phyloP scores from a whole-genome alignment of 306 rosid species.

The Lotus japonicus region DNA sequence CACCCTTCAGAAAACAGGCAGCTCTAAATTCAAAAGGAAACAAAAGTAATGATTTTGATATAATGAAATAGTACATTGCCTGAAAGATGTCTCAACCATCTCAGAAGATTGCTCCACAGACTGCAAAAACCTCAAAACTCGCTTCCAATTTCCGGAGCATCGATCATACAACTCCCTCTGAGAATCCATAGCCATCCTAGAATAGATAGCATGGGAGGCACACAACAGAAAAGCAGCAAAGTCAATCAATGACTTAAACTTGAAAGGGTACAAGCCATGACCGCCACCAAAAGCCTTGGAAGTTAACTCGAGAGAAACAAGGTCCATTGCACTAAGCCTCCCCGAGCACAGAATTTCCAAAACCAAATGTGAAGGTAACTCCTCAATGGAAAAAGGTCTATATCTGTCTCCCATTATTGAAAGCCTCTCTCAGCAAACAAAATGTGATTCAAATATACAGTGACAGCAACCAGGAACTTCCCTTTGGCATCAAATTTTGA shows the following conservation, averaged over 20 bases:
- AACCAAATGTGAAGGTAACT: slow-evolving; percentile 72
- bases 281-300: slow-evolving; percentile 54
- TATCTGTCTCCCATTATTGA: slow-evolving; percentile 38
- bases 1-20: slow-evolving; percentile 1
- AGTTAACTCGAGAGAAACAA: slow-evolving; percentile 71
- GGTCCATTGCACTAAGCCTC: slow-evolving; percentile 65
- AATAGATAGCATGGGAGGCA: slow-evolving; percentile 43
- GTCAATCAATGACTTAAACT: slow-evolving; percentile 74
- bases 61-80: slow-evolving; percentile 82
- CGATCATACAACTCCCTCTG: slow-evolving; percentile 63
- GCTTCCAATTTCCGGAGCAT: slow-evolving; percentile 77
- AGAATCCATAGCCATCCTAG: slow-evolving; percentile 42
- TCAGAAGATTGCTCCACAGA: slow-evolving; percentile 72
- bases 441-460: slow-evolving; percentile 18
- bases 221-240: slow-evolving; percentile 71
- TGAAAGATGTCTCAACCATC: slow-evolving; percentile 75
- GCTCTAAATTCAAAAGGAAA: slow-evolving; percentile 14
- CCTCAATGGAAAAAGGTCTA: slow-evolving; percentile 40
- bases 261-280: slow-evolving; percentile 36
- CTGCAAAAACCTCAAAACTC: slow-evolving; percentile 82
- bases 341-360: slow-evolving; percentile 68
- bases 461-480: slow-evolving; percentile 15
- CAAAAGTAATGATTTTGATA: slow-evolving; percentile 5
- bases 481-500: slow-evolving; percentile 40
- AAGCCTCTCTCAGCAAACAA: slow-evolving; percentile 7